Percentiles rank a stretch among this genome's conserved stretches.
These are phyloP conservation scores for Ophidiomyces ophidiicola DNA, from an alignment of 2,329 filamentous ascomycete species.

Conservation along the genomic window DNA sequence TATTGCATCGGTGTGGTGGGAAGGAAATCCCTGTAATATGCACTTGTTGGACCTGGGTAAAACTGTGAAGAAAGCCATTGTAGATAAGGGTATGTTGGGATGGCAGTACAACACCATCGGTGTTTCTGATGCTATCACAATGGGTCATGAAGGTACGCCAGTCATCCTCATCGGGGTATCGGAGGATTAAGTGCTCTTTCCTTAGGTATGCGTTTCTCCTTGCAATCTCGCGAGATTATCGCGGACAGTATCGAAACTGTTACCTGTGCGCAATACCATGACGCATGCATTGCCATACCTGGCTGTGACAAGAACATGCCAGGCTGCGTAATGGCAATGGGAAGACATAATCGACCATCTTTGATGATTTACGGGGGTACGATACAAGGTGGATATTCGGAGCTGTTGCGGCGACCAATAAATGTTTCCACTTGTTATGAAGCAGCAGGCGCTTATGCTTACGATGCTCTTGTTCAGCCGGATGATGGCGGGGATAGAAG, in stretches of 20 bases:
- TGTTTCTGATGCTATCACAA: constrained; percentile 84
- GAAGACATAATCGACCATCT: constrained; percentile 79
- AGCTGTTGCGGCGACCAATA: constrained; percentile 62
- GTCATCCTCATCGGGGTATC: neutral
- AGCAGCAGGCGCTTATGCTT: constrained; percentile 68
- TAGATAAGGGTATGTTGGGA: constrained; percentile 74
- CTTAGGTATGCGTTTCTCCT: constrained; percentile 79
- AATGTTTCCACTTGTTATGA: constrained; percentile 87
- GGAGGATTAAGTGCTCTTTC: constrained; percentile 11
- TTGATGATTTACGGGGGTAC: constrained; percentile 94
- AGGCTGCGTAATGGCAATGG: constrained; percentile 79
- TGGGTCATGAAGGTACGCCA: constrained; percentile 70
- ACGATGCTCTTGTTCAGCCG: constrained; percentile 59
- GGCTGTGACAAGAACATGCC: constrained; percentile 99
- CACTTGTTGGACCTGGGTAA: constrained; percentile 75
- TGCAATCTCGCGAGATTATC: constrained; percentile 83
- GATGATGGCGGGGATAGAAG: constrained; percentile 51
- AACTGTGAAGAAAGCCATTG: constrained; percentile 69
- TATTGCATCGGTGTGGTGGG: constrained; percentile 90
- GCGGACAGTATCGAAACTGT: constrained; percentile 90
- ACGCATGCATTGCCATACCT: constrained; percentile 84
- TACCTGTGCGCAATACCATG: constrained; percentile 81
- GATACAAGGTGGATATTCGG: constrained; percentile 74
- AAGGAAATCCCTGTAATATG: constrained; percentile 85
- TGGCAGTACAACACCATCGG: constrained; percentile 94